Percentiles rank a stretch among this genome's conserved stretches.
Evolutionary conservation across 164 flowering plant species (phyloP).

Genomic region (Kingdonia uniflora): DNA sequence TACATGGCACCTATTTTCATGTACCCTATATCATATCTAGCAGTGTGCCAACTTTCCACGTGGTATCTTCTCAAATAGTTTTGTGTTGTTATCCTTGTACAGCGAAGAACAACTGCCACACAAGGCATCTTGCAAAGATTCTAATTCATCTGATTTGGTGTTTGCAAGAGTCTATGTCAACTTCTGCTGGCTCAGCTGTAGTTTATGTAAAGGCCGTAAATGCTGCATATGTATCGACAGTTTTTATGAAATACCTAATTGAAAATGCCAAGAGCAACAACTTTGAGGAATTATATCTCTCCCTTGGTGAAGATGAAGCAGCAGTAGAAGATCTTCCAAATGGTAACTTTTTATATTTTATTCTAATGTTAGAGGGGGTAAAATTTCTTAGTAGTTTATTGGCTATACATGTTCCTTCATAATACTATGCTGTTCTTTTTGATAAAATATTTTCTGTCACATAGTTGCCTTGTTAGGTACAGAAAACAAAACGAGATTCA

Average conservation of each 20-base stretch:
- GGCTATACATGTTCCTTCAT: too few species aligned
- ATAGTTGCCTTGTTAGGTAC: too few species aligned
- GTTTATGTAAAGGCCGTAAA: constrained; percentile 55
- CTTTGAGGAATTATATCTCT: constrained; percentile 55
- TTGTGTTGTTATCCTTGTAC: constrained; percentile 21
- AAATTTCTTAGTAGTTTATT: too few species aligned
- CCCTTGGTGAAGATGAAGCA: constrained; percentile 57
- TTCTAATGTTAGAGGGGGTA: background rate
- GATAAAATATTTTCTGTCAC: too few species aligned
- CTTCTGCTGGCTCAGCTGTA: constrained; percentile 30
- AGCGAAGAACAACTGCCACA: constrained; percentile 61
- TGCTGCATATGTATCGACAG: constrained; percentile 67
- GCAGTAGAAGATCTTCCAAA: constrained; percentile 24
- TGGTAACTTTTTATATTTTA: constrained; percentile 30
- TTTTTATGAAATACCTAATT: constrained; percentile 71
- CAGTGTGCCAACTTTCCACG: too few species aligned
- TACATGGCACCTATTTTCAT: background rate
- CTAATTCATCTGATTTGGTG: constrained; percentile 73
- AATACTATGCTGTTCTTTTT: too few species aligned
- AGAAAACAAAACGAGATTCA: too few species aligned
- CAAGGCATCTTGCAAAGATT: constrained; percentile 89
- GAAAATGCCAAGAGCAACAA: constrained; percentile 62
- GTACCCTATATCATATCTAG: too few species aligned
- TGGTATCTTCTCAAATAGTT: background rate
- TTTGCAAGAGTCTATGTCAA: constrained; percentile 63